Evolutionary conservation across 176 grass and related monocot species (phyloP), one percentile per base, ranked within the genome.

Genomic region (Tillandsia fasciculata): DNA sequence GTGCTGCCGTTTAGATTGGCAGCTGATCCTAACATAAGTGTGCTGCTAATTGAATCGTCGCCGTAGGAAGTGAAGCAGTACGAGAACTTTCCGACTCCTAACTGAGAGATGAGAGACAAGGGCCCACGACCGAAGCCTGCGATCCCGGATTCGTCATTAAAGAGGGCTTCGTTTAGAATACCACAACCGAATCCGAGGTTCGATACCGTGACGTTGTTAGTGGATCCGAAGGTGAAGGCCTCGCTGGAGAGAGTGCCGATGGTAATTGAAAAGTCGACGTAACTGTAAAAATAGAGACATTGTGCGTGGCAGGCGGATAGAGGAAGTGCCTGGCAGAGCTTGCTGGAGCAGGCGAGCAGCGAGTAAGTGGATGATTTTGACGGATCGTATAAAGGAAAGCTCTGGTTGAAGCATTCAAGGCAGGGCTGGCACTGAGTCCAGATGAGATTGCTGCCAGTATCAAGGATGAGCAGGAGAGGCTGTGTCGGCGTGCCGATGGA

Each of bases 381-480:
- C 0, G 80, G 83, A 17, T 74, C 51, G 67, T 82, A 95, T 51
- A 51, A 26, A 8, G 3, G 26, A 3, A 47, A 7, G 8, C 29
- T 1, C 57, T 13, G 50, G 24, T 22, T 9, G 48, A 24, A 12
- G 53, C 20, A 64, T 8, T 1, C 0, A 27, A 8, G 17, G 63
- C 64, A 61, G 28, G 74, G 65, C 9, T 50, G 22, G 75, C 87
- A 90, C 11, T 64, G 69, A 1, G 80, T 10, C 87, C 87, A 95
- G 28, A 77, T 33, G 52, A 95, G 87, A 72, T 90, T 84, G 58
- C 91, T 90, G 17, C 83, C 87, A 2, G 87, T 95, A 79, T 95
- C 84, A 50, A 65, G 76, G 66, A 82, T 75, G 42, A 73, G 83
- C 9, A 84, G 73, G 50, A 83, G 3, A 22, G 70, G 24, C 1